Percentiles rank a stretch among this genome's conserved stretches.
Evolutionary conservation across 1,139 yeast genomes (phyloP).

Genomic region (Taphrina confusa): DNA sequence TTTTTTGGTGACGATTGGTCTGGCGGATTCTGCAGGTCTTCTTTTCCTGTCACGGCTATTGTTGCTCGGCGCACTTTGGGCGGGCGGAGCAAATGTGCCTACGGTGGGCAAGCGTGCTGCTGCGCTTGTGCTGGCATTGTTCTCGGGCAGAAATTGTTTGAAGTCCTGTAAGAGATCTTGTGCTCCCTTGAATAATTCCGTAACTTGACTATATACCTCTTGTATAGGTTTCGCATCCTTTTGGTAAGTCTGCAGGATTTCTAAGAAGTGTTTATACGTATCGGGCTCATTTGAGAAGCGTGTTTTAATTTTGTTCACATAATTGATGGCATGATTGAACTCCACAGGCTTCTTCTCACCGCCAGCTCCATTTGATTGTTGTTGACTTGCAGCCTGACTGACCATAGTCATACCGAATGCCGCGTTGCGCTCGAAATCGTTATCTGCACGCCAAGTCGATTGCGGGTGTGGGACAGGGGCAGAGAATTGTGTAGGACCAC

Average conservation of each 20-base stretch:
- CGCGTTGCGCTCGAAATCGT: constrained; percentile 19
- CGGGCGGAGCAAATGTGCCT: constrained; percentile 87
- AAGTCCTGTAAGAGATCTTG: constrained; percentile 94
- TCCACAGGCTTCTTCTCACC: constrained; percentile 66
- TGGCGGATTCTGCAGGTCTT: constrained; percentile 11
- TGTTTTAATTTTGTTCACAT: constrained; percentile 92
- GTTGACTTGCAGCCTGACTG: constrained; percentile 22
- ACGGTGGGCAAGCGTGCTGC: constrained; percentile 71
- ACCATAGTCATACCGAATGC: constrained; percentile 35
- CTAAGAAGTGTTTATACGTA: constrained; percentile 89
- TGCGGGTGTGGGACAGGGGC: constrained; percentile 39
- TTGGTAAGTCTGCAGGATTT: constrained; percentile 92
- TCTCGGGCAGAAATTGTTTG: constrained; percentile 91
- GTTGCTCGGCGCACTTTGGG: constrained; percentile 41
- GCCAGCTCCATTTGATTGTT: constrained; percentile 21
- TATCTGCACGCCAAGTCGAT: constrained; percentile 14
- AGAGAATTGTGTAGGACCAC: constrained; percentile 31
- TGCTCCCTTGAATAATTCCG: constrained; percentile 82
- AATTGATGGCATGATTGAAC: constrained; percentile 93
- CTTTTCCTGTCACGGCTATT: constrained; percentile 25
- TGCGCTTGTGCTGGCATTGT: constrained; percentile 43
- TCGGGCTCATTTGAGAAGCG: constrained; percentile 94
- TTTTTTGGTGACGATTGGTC: constrained; percentile 38
- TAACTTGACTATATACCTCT: constrained; percentile 92
- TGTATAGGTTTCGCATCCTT: constrained; percentile 92